A percentile compares a stretch with the other conserved stretches of the same genome.
phyloP scores from a whole-genome alignment of 1,139 yeast species.

The Taphrina sp. region DNA sequence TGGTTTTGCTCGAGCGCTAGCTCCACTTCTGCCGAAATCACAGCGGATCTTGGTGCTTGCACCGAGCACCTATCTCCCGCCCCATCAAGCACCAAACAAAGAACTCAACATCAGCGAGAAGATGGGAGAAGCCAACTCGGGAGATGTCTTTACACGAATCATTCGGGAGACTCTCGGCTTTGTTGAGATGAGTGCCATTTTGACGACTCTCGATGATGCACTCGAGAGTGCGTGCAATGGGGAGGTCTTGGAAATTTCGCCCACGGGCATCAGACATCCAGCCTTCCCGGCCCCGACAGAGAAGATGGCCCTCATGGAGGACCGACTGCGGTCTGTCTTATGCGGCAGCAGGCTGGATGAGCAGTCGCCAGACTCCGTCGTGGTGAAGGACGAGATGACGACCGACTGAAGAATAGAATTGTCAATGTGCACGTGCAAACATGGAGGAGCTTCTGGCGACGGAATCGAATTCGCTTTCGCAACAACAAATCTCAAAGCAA shows the following conservation, averaged over 20 bases:
- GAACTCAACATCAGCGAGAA: neutral
- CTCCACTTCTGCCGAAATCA: conserved; percentile 7
- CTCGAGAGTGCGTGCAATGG: conserved; percentile 5
- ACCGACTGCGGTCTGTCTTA: conserved; percentile 5
- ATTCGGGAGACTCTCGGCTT: conserved; percentile 30
- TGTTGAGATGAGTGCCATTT: conserved; percentile 17
- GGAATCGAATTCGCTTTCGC: no score
- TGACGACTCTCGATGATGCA: conserved; percentile 7
- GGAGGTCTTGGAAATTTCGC: conserved; percentile 18
- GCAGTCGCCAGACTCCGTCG: no score
- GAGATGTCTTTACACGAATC: conserved; percentile 19
- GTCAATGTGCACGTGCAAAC: no score
- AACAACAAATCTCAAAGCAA: no score
- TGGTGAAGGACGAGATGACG: no score
- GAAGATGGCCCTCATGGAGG: conserved; percentile 20
- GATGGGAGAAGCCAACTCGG: neutral
- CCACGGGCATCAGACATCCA: neutral
- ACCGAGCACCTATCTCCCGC: conserved; percentile 30
- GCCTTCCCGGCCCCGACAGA: conserved; percentile 8
- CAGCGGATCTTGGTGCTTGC: conserved; percentile 29
- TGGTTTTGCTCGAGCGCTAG: conserved; percentile 18
- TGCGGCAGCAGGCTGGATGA: neutral
- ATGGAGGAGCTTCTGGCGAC: no score
- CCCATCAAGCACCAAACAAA: conserved; percentile 1
- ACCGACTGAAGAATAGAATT: no score